These are phyloP conservation scores for Perkinsus olseni DNA, from an alignment of 169 alveolate species.

Conservation along the genomic window DNA sequence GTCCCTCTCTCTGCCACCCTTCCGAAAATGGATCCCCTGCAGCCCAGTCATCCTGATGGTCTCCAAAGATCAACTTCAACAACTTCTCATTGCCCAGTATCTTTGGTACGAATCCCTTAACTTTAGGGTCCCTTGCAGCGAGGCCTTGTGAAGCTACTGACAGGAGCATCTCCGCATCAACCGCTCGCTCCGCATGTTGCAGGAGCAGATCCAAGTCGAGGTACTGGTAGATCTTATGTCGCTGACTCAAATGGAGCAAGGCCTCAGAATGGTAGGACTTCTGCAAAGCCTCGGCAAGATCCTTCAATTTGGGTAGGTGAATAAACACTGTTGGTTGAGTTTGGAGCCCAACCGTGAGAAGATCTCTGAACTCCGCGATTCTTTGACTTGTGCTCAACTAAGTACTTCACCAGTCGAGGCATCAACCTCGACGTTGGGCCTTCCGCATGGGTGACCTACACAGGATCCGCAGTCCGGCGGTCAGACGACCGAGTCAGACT, in stretches of 20 bases:
- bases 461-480: not conserved
- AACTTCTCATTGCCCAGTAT: not conserved
- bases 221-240: not conserved
- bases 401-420: not conserved
- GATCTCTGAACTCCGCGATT: not conserved
- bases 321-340: not conserved
- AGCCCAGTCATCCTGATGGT: not conserved
- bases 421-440: not conserved
- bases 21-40: not conserved
- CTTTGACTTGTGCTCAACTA: not conserved
- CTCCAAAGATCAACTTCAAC: not conserved
- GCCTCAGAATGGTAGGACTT: not conserved
- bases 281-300: not conserved
- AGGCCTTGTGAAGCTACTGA: not conserved
- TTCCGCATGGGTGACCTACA: not conserved
- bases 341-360: not conserved
- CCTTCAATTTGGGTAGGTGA: not conserved
- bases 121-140: not conserved
- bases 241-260: not conserved
- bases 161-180: not conserved
- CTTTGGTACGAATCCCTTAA: not conserved
- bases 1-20: not conserved
- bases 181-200: not conserved
- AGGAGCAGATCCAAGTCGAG: not conserved
- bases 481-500: no score